Base-by-base conservation (phyloP, 352 stramenopile species). In the Globisporangium nodosum region DNA sequence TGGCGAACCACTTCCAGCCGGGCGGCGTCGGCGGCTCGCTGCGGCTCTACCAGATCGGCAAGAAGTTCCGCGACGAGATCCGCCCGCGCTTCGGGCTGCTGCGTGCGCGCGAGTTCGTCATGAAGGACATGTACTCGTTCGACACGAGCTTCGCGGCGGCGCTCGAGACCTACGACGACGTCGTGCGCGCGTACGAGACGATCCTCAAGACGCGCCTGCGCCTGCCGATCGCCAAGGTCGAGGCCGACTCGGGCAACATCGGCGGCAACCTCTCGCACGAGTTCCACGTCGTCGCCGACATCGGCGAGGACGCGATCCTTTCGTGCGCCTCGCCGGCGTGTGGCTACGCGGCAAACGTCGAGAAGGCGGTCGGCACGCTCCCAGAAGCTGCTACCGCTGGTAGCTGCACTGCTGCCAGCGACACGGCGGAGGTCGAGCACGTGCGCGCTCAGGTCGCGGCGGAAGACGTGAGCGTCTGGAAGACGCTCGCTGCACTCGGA, bases 41-140 rank as follows among this genome's bases (percentile, higher is more conserved):
- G 35, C 71, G 82, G 0, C 20, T 96, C 58, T 96, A 96, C 63
- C 88, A 96, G 73, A 79, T 96, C 48, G 81, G 81, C 50, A 81
- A 71, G 56, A 96, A 96, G 65, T 96, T 92, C 61, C 81, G 88
- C 40, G 88, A 96, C 62, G 88, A 96, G 63, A 89, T 94, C 49
- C 87, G 88, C 0, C 87, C 88, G 30, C 68, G 88, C 51, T 96
- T 96, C 55, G 88, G 88, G 0, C 71, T 96, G 7, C 65, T 96
- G 54, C 72, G 88, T 20, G 85, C 80, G 12, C 69, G 87, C 27
- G 88, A 96, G 66, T 96, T 96, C 51, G 51, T 96, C 53, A 96
- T 96, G 88, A 96, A 96, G 71, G 88, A 96, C 71, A 88, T 95
- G 71, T 96, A 96, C 67, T 90, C 84, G 33, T 96, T 96, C 54